phyloP scores from a whole-genome alignment of 371 early-diverging fungal species.

The Mucor indicus region DNA sequence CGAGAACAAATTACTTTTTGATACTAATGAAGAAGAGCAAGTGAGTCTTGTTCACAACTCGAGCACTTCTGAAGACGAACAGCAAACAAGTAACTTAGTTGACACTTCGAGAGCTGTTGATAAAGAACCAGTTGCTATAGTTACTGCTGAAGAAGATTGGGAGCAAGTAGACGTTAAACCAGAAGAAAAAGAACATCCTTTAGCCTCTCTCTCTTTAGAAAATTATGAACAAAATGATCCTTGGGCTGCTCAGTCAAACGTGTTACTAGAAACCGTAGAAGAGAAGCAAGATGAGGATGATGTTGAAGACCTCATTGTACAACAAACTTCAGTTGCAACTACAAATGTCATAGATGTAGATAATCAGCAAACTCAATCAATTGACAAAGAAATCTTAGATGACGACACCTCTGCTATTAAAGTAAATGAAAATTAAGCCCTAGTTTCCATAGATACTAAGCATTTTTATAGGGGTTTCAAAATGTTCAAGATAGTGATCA shows the following conservation, averaged over 20 bases:
- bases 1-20: slow-evolving; percentile 7
- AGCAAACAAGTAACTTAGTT: neutral
- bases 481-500: slow-evolving; percentile 37
- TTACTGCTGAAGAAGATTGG: neutral
- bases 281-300: neutral
- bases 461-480: slow-evolving; percentile 33
- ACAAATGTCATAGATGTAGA: neutral
- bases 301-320: neutral
- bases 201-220: slow-evolving; percentile 5
- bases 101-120: neutral
- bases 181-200: slow-evolving; percentile 9
- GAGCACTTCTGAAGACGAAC: neutral
- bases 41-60: slow-evolving; percentile 3
- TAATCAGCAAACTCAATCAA: neutral
- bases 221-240: slow-evolving; percentile 10
- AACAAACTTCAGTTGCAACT: neutral
- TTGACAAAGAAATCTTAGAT: neutral
- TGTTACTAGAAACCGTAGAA: neutral
- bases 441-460: neutral
- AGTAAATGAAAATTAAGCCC: neutral
- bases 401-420: slow-evolving; percentile 17
- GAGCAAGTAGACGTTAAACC: slow-evolving; percentile 1
- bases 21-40: slow-evolving; percentile 12
- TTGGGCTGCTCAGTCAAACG: slow-evolving; percentile 11
- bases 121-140: neutral